phyloP scores from a whole-genome alignment of 1,139 yeast genomes.

The Protomyces inouyei region DNA sequence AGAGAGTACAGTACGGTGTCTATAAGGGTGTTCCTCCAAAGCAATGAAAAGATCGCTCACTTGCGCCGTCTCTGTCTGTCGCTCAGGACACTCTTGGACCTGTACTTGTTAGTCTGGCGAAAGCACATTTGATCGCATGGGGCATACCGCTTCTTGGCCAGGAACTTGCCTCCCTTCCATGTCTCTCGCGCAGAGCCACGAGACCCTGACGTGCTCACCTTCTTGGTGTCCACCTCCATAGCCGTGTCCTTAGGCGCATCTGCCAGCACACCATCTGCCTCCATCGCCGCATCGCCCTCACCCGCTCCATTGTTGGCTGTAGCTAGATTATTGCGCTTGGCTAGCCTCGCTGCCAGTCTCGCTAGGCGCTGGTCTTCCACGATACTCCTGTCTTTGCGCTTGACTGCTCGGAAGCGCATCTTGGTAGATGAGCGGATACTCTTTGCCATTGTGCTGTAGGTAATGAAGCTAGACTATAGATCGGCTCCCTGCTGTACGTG shows the following conservation, averaged over 20 bases:
- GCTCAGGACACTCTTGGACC: not conserved
- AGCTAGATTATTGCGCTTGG: slow-evolving; percentile 4
- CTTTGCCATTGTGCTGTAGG: slow-evolving; percentile 14
- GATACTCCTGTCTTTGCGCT: slow-evolving; percentile 12
- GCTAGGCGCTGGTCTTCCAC: slow-evolving; percentile 24
- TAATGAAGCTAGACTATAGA: too few relatives aligned
- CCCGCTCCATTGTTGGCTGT: not conserved
- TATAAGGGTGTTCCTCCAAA: too few relatives aligned
- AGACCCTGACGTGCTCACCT: slow-evolving; percentile 22
- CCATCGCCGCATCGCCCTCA: not conserved
- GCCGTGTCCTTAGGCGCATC: not conserved
- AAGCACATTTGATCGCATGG: not conserved
- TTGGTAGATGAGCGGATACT: slow-evolving; percentile 23
- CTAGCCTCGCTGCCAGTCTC: slow-evolving; percentile 17
- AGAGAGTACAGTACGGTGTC: too few relatives aligned
- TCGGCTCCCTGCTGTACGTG: too few relatives aligned
- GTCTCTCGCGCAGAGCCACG: slow-evolving; percentile 22
- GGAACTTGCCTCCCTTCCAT: slow-evolving; percentile 18
- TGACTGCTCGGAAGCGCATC: slow-evolving; percentile 19
- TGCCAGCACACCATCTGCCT: not conserved
- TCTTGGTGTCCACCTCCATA: not conserved
- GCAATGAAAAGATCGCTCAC: not conserved
- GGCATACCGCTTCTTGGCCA: slow-evolving; percentile 17
- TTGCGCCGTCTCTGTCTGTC: not conserved
- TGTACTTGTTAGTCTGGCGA: not conserved